phyloP scores from a whole-genome alignment of 2,329 filamentous ascomycete genomes.

The Ophiostoma tasmaniense region DNA sequence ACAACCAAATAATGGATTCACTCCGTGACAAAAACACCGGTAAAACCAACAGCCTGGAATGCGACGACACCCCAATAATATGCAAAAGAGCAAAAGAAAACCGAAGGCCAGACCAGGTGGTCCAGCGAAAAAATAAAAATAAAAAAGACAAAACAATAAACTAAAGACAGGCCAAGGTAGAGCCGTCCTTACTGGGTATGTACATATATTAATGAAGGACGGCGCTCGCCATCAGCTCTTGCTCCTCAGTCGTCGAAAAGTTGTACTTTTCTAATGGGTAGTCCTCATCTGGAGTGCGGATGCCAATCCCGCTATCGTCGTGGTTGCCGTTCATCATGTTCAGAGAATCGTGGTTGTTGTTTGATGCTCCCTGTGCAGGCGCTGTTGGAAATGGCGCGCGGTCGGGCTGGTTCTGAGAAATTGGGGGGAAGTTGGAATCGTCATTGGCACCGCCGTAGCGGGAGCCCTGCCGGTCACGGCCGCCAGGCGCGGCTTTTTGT shows the following conservation, averaged over 20 bases:
- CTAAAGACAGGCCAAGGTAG: neutral
- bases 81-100: constrained; percentile 5
- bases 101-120: neutral
- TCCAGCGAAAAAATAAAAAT: neutral
- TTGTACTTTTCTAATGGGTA: constrained; percentile 53
- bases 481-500: constrained; percentile 15
- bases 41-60: constrained; percentile 4
- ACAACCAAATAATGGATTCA: neutral
- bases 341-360: constrained; percentile 36
- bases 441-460: constrained; percentile 40
- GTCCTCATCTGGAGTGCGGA: constrained; percentile 58
- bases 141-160: neutral
- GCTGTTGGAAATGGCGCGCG: constrained; percentile 42
- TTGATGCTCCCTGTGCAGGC: constrained; percentile 25
- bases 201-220: constrained; percentile 21
- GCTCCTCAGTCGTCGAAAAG: constrained; percentile 23
- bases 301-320: constrained; percentile 69
- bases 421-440: constrained; percentile 36
- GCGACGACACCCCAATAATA: neutral
- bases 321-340: constrained; percentile 41
- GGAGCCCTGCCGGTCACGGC: constrained; percentile 31
- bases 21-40: neutral
- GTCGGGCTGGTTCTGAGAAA: constrained; percentile 41
- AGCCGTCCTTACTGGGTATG: constrained; percentile 9
- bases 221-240: constrained; percentile 25